Conservation (phyloP, 768 basidiomycete genomes). For the Polyporus arcularius region DNA sequence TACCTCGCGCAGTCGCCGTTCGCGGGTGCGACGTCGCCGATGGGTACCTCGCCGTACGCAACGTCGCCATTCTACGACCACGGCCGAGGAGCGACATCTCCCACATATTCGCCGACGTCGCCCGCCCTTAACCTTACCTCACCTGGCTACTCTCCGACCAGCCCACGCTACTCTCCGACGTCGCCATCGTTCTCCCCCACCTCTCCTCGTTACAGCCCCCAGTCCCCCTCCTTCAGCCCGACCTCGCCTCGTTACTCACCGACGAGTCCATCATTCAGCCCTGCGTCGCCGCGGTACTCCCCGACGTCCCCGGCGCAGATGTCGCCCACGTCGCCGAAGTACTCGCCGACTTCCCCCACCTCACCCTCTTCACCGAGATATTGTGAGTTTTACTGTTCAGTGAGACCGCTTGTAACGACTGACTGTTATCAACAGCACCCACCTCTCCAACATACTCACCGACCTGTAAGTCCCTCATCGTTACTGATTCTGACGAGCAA, state of each 20-base stretch:
- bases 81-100: constrained; percentile 69
- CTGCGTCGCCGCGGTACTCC: constrained; percentile 90
- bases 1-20: constrained; percentile 87
- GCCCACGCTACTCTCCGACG: constrained; percentile 84
- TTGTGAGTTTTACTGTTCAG: constrained; percentile 51
- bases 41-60: constrained; percentile 77
- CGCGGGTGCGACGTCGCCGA: constrained; percentile 79
- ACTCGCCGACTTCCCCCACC: constrained; percentile 92
- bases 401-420: background rate
- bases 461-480: constrained; percentile 60
- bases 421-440: constrained; percentile 53
- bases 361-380: constrained; percentile 93
- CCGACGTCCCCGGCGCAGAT: constrained; percentile 82
- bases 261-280: constrained; percentile 88
- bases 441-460: constrained; percentile 89
- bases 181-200: constrained; percentile 86
- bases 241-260: constrained; percentile 90
- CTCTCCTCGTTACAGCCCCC: constrained; percentile 82
- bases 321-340: constrained; percentile 90
- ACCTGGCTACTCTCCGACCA: constrained; percentile 67
- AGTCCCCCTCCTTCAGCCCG: constrained; percentile 88
- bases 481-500: background rate
- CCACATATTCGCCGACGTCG: constrained; percentile 87
- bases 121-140: constrained; percentile 82
- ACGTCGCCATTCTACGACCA: constrained; percentile 83